Percentiles rank a stretch among this genome's conserved stretches.
phyloP scores from a whole-genome alignment of 768 basidiomycete species.

The Suillus tomentosus region DNA sequence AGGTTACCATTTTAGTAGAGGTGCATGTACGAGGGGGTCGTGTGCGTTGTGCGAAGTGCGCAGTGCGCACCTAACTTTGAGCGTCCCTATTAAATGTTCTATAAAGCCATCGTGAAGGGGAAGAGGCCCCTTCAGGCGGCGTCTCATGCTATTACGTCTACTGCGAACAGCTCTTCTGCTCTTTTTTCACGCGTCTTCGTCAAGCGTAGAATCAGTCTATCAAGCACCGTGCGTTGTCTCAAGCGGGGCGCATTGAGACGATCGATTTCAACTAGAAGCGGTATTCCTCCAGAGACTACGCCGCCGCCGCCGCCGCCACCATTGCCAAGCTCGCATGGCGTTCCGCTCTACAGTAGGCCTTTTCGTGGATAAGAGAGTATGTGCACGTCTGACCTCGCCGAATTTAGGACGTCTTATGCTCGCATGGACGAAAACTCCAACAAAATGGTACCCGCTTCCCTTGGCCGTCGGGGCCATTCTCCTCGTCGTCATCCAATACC shows the following conservation, averaged over 20 bases:
- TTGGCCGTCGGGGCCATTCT: constrained; percentile 89
- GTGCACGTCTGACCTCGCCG: constrained; percentile 13
- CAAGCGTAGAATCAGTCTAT: constrained; percentile 33
- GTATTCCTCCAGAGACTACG: constrained; percentile 44
- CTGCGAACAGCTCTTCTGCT: constrained; percentile 35
- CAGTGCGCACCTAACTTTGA: too few species aligned
- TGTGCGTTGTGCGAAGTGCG: too few species aligned
- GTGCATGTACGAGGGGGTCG: too few species aligned
- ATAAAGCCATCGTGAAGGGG: constrained; percentile 41
- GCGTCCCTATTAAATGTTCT: constrained; percentile 22
- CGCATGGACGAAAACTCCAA: constrained; percentile 86
- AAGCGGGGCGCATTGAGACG: constrained; percentile 26
- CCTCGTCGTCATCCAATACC: constrained; percentile 76
- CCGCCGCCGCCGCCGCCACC: constrained; percentile 53
- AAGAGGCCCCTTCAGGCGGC: constrained; percentile 60
- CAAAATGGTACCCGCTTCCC: constrained; percentile 94
- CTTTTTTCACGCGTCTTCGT: constrained; percentile 35
- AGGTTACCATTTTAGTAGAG: too few species aligned
- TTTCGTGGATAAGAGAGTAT: neutral
- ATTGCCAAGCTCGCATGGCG: constrained; percentile 37
- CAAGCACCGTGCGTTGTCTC: constrained; percentile 33
- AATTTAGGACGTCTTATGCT: constrained; percentile 60
- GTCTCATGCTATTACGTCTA: constrained; percentile 37
- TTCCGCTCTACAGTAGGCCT: constrained; percentile 51
- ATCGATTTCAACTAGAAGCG: constrained; percentile 28